Base-by-base conservation (phyloP, 352 stramenopile species). In the Phytopythium delawarense region DNA sequence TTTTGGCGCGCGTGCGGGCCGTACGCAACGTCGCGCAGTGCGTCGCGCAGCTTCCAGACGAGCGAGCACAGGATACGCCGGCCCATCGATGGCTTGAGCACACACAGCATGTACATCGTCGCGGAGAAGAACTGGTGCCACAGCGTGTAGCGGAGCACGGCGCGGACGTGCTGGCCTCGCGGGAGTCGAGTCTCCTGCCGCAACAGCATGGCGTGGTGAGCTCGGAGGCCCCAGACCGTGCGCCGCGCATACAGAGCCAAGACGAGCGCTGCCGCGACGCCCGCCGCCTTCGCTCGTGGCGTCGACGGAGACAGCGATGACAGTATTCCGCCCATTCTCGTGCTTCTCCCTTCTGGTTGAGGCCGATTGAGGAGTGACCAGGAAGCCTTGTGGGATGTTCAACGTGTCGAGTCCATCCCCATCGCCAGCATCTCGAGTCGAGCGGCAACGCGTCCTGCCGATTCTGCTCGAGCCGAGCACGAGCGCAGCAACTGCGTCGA, bases 41-140 rank as follows among this genome's bases (percentile, higher is more conserved):
- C 74, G 42, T 75, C 59, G 9, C 44, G 45, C 21, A 67, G 62
- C 40, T 61, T 79, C 64, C 74, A 71, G 37, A 86, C 58, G n/a
- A 88, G 51, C 28, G 78, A 59, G 2, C 66, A 69, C 6, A 65
- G 69, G 46, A 90, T 81, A 34, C 72, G 72, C 49, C 58, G 45
- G n/a, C 65, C 75, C 15, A 90, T 35, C 35, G 72, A 62, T 23
- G 76, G 81, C 71, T 88, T 90, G 34, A 75, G 65, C 1, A 87
- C 51, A 32, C 65, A 66, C 61, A 89, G 72, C 52, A 89, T 50
- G 57, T 81, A 87, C 64, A 87, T 74, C 25, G 70, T 76, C 35
- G 67, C 60, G 9, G 78, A 67, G 49, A 88, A 75, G 16, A 89
- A 59, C 63, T 89, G 80, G n/a, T 60, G 67, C n/a, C 62, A 45